A percentile compares a stretch with the other conserved stretches of the same genome.
These are phyloP conservation scores for Phyllosticta citriasiana DNA, from an alignment of 2,329 filamentous ascomycete species.

Conservation along the genomic window DNA sequence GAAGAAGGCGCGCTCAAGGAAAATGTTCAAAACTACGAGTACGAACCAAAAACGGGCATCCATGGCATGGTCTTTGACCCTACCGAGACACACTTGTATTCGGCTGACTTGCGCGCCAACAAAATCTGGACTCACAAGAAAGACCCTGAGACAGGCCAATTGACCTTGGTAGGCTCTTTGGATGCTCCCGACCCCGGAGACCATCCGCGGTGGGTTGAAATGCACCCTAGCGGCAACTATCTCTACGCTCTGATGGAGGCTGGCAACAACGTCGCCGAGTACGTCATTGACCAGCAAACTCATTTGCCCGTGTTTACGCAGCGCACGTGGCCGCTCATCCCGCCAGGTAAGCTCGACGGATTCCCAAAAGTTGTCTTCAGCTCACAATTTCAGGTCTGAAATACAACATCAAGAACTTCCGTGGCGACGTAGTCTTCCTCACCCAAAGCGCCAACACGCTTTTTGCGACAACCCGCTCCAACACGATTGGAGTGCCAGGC, in stretches of 20 bases:
- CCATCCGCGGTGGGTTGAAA: conserved; percentile 81
- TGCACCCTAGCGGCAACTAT: conserved; percentile 67
- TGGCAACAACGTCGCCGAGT: conserved; percentile 75
- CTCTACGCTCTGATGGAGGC: conserved; percentile 83
- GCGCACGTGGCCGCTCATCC: conserved; percentile 67
- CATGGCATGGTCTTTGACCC: conserved; percentile 77
- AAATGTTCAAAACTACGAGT: conserved; percentile 64
- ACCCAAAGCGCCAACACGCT: conserved; percentile 62
- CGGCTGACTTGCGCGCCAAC: conserved; percentile 66
- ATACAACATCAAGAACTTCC: conserved; percentile 56
- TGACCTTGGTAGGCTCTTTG: conserved; percentile 62
- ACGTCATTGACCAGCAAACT: conserved; percentile 64
- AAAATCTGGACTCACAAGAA: conserved; percentile 81
- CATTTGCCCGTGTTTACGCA: conserved; percentile 71
- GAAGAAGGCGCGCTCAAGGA: conserved; percentile 46
- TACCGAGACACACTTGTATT: conserved; percentile 65
- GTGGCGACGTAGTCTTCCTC: conserved; percentile 72
- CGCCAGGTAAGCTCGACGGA: conserved; percentile 47
- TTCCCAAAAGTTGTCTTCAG: not conserved
- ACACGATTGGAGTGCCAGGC: conserved; percentile 64
- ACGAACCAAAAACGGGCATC: conserved; percentile 60
- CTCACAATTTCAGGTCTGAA: conserved; percentile 7
- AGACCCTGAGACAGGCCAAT: conserved; percentile 46
- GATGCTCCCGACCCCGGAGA: conserved; percentile 61
- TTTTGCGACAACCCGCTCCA: conserved; percentile 75